Percentiles rank a stretch among this genome's conserved stretches.
Evolutionary conservation across 305 asterid species (phyloP).

Genomic region (Ajuga reptans): DNA sequence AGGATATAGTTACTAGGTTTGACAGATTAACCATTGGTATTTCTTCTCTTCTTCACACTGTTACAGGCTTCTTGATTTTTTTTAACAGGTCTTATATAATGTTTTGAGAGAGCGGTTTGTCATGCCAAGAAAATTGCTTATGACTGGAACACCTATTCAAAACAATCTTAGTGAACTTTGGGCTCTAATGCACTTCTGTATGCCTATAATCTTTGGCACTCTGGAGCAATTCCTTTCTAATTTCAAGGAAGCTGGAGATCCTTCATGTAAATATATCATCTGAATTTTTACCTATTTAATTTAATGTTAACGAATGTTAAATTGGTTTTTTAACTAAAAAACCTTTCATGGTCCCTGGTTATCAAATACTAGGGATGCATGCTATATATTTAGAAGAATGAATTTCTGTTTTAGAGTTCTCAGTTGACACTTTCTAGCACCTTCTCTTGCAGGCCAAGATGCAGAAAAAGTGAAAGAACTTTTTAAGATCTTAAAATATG

Average conservation of each 20-base stretch:
- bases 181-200: constrained; percentile 85
- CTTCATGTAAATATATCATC: constrained; percentile 43
- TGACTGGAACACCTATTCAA: constrained; percentile 98
- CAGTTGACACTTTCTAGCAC: constrained; percentile 8
- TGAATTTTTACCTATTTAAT: too few relatives aligned
- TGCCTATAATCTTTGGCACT: constrained; percentile 75
- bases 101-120: constrained; percentile 56
- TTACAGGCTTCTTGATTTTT: constrained; percentile 5
- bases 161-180: constrained; percentile 88
- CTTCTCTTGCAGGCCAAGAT: constrained; percentile 43
- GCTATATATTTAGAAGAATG: constrained; percentile 7
- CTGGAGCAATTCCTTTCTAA: constrained; percentile 62
- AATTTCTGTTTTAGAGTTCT: constrained; percentile 8
- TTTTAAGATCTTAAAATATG: constrained; percentile 54
- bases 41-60: constrained; percentile 10
- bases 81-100: constrained; percentile 65
- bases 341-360: background rate
- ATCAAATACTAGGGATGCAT: constrained; percentile 3
- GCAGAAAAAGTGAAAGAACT: constrained; percentile 50
- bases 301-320: background rate
- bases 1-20: constrained; percentile 1
- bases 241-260: constrained; percentile 87
- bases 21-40: background rate
- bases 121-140: constrained; percentile 82
- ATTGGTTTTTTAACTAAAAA: background rate